These are phyloP conservation scores for Coemansia sp. DNA, from an alignment of 192 early-diverging fungal species.

Conservation along the genomic window DNA sequence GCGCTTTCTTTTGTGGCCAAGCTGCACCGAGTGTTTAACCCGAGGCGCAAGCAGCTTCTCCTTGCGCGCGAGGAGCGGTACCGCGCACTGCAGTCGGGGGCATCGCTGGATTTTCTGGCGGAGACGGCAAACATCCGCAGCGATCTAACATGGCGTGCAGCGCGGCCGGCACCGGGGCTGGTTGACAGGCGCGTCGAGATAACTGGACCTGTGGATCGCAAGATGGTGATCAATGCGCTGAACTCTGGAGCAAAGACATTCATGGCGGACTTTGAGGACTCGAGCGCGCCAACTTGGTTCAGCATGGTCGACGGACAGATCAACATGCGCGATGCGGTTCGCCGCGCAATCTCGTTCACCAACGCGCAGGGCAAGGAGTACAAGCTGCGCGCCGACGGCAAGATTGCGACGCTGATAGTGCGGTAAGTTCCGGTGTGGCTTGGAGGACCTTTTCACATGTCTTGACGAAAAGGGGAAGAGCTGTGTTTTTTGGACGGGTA, in stretches of 20 bases:
- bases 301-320: constrained; percentile 86
- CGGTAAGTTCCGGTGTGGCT: constrained; percentile 48
- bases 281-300: constrained; percentile 96
- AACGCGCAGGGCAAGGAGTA: constrained; percentile 92
- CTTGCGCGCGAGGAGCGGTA: constrained; percentile 77
- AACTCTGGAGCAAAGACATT: constrained; percentile 92
- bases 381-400: constrained; percentile 86
- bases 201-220: constrained; percentile 96
- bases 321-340: constrained; percentile 93
- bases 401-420: constrained; percentile 88
- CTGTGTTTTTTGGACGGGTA: too few species aligned
- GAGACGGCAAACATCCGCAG: constrained; percentile 90
- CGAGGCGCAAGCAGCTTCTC: constrained; percentile 84
- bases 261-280: constrained; percentile 99
- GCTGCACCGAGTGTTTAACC: constrained; percentile 89
- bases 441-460: constrained; percentile 29
- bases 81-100: constrained; percentile 75
- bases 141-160: constrained; percentile 86
- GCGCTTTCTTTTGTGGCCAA: constrained; percentile 86
- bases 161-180: constrained; percentile 86
- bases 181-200: constrained; percentile 95
- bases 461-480: too few species aligned
- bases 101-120: constrained; percentile 86
- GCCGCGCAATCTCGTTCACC: constrained; percentile 81
- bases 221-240: constrained; percentile 99